Percentiles rank a stretch among this genome's conserved stretches.
These are phyloP conservation scores for Articulospora tetracladia DNA, from an alignment of 495 filamentous ascomycete species.

Conservation along the genomic window DNA sequence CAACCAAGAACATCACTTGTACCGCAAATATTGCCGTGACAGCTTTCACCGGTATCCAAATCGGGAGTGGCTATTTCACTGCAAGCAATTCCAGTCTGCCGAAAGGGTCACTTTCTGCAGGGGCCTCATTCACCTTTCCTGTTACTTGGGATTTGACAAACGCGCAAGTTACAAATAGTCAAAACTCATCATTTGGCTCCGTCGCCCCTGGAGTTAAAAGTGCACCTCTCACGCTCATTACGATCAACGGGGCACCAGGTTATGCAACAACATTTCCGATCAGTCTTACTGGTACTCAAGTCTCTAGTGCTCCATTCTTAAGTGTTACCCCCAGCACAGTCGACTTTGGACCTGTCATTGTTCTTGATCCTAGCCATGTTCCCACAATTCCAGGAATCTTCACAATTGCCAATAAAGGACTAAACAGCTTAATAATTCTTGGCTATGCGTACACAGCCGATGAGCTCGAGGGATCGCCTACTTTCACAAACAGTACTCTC, in stretches of 20 bases:
- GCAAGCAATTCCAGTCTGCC: conserved; percentile 32
- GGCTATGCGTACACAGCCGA: conserved; percentile 27
- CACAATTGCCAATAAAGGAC: conserved; percentile 32
- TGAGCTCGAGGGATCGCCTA: conserved; percentile 28
- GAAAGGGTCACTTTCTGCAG: conserved; percentile 23
- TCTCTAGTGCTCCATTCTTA: conserved; percentile 27
- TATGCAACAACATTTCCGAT: conserved; percentile 32
- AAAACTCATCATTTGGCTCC: conserved; percentile 23
- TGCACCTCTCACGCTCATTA: conserved; percentile 26
- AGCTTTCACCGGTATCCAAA: conserved; percentile 23
- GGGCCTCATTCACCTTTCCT: conserved; percentile 30
- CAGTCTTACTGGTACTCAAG: conserved; percentile 29
- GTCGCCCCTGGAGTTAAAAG: conserved; percentile 29
- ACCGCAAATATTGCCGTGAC: conserved; percentile 31
- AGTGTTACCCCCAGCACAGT: conserved; percentile 27
- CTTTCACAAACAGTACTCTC: conserved; percentile 25
- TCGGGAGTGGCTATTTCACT: conserved; percentile 23
- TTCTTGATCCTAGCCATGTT: conserved; percentile 16
- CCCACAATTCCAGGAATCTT: conserved; percentile 19
- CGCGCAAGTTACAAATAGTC: conserved; percentile 24
- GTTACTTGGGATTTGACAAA: conserved; percentile 35
- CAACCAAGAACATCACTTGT: conserved; percentile 29
- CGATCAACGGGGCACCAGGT: conserved; percentile 29
- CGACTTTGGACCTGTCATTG: conserved; percentile 34
- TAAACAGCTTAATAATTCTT: conserved; percentile 21